Conservation (phyloP, 768 basidiomycete genomes). For the Asterophora parasitica region DNA sequence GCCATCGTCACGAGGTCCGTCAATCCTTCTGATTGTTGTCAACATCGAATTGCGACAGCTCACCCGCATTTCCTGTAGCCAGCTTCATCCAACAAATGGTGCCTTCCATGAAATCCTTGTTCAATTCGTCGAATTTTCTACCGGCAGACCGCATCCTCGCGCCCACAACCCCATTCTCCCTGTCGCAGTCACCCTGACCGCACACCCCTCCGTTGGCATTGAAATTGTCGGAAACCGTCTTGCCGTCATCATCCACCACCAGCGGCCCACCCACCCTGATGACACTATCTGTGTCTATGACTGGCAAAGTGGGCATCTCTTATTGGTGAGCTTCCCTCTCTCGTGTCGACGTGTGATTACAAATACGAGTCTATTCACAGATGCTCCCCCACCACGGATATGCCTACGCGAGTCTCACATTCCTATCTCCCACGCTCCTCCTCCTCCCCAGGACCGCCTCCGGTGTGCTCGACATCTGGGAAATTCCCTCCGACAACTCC, state of each 20-base stretch:
- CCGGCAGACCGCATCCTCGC: constrained; percentile 6
- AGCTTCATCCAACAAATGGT: background rate
- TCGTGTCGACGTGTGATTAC: background rate
- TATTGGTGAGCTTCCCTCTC: constrained; percentile 4
- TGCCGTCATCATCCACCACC: constrained; percentile 6
- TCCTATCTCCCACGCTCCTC: constrained; percentile 29
- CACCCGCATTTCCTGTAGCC: constrained; percentile 1
- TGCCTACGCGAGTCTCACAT: constrained; percentile 28
- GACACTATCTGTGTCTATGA: constrained; percentile 12
- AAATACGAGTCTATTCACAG: background rate
- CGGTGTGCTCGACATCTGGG: constrained; percentile 32
- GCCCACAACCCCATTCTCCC: constrained; percentile 19
- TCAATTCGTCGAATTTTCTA: constrained; percentile 1
- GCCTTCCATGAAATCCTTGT: background rate
- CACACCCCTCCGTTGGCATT: constrained; percentile 6
- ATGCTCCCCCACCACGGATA: background rate
- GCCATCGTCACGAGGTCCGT: constrained; percentile 36
- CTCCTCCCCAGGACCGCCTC: constrained; percentile 29
- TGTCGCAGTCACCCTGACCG: constrained; percentile 19
- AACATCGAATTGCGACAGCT: too few species aligned
- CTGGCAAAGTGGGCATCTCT: constrained; percentile 11
- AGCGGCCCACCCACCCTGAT: background rate
- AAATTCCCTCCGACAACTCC: constrained; percentile 18
- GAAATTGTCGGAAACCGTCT: constrained; percentile 15
- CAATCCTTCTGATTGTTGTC: background rate